A percentile compares a stretch with the other conserved stretches of the same genome.
phyloP scores from a whole-genome alignment of 2,329 filamentous ascomycete genomes.

The Albophoma yamanashiensis region DNA sequence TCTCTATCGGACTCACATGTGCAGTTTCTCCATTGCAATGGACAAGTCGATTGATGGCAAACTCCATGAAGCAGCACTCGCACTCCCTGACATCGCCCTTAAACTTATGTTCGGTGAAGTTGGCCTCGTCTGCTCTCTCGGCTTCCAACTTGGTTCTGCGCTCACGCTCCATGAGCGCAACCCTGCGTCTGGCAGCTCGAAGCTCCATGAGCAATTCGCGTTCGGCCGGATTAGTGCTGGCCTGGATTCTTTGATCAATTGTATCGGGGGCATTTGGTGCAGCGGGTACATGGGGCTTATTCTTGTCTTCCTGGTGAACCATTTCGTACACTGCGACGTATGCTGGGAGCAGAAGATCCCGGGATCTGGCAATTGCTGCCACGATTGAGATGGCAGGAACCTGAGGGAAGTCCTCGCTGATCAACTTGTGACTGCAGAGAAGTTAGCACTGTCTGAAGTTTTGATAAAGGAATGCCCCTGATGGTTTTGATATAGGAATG shows the following conservation, averaged over 20 bases:
- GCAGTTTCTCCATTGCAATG: slow-evolving; percentile 47
- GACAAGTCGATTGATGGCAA: slow-evolving; percentile 56
- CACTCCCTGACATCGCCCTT: slow-evolving; percentile 54
- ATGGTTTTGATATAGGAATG: no score
- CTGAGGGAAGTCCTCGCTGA: neutral
- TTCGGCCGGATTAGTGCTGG: neutral
- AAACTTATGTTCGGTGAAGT: slow-evolving; percentile 28
- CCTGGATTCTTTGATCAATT: slow-evolving; percentile 4
- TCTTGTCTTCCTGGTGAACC: neutral
- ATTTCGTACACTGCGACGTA: neutral
- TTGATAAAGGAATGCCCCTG: neutral
- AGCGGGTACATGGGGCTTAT: neutral
- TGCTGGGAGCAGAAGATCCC: neutral
- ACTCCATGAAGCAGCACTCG: slow-evolving; percentile 61
- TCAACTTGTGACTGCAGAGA: neutral
- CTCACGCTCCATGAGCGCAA: neutral
- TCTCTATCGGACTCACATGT: slow-evolving; percentile 32
- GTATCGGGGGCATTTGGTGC: neutral
- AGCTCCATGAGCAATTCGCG: slow-evolving; percentile 11
- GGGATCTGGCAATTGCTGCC: neutral
- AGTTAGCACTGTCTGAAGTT: neutral
- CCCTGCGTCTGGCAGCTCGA: slow-evolving; percentile 6
- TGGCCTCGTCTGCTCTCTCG: slow-evolving; percentile 23
- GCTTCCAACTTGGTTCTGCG: slow-evolving; percentile 21
- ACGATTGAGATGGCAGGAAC: neutral